Conservation (phyloP, 176 grass and related monocot genomes). For the Oryza officinalis region DNA sequence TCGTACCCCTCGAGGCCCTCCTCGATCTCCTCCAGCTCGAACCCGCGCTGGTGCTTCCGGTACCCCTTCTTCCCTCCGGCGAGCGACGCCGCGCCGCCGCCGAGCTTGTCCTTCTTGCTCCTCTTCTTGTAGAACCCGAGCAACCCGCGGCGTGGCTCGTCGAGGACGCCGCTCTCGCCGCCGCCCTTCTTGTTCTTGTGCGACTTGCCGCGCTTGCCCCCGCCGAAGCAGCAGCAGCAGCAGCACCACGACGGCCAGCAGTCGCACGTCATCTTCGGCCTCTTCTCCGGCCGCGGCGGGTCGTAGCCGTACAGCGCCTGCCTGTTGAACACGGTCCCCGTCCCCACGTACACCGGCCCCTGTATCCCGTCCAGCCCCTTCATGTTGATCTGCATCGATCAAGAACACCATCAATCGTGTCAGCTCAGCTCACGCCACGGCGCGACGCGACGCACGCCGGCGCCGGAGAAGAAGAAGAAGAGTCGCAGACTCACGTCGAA, state of each 20-base stretch:
- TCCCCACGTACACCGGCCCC: slow-evolving; percentile 90
- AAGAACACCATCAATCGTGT: neutral
- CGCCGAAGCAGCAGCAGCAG: slow-evolving; percentile 80
- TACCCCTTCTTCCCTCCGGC: slow-evolving; percentile 60
- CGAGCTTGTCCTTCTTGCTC: slow-evolving; percentile 67
- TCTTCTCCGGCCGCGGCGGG: slow-evolving; percentile 73
- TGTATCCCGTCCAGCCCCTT: slow-evolving; percentile 95
- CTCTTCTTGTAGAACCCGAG: slow-evolving; percentile 69
- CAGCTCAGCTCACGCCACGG: neutral
- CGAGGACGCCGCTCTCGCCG: slow-evolving; percentile 26
- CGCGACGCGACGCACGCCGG: too few relatives aligned
- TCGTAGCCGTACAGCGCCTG: slow-evolving; percentile 93
- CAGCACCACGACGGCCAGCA: slow-evolving; percentile 98
- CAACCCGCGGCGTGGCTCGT: slow-evolving; percentile 56
- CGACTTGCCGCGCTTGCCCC: slow-evolving; percentile 39
- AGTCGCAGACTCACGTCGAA: slow-evolving; percentile 55
- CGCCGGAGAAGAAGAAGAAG: neutral
- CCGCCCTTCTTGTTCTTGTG: slow-evolving; percentile 56
- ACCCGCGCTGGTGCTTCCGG: slow-evolving; percentile 69
- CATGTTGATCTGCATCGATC: slow-evolving; percentile 83
- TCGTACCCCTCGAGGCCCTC: slow-evolving; percentile 92
- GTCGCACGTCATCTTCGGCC: slow-evolving; percentile 96
- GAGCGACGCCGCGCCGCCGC: slow-evolving; percentile 26
- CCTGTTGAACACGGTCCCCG: slow-evolving; percentile 80
- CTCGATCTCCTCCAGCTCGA: slow-evolving; percentile 99